These are phyloP conservation scores for Apiosordaria backusii DNA, from an alignment of 495 filamentous ascomycete genomes.

Conservation along the genomic window DNA sequence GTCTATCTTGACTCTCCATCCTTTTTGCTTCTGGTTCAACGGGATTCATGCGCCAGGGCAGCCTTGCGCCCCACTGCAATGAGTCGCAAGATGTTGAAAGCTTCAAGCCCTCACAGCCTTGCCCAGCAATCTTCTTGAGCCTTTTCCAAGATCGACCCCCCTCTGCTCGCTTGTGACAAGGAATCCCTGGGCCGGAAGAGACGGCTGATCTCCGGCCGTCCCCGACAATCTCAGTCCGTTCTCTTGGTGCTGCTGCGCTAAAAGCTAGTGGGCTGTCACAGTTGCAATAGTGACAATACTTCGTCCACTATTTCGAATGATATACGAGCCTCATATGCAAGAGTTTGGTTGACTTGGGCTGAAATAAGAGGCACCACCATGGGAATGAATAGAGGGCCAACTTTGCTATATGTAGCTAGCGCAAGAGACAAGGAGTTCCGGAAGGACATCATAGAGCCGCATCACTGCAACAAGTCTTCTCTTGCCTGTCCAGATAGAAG, in stretches of 20 bases:
- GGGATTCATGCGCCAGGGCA: not conserved
- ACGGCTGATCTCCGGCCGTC: constrained; percentile 9
- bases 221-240: not conserved
- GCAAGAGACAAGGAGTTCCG: too few relatives aligned
- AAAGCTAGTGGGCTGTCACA: not conserved
- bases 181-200: constrained; percentile 6
- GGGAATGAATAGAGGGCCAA: not conserved
- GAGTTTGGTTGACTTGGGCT: not conserved
- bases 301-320: not conserved
- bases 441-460: too few relatives aligned
- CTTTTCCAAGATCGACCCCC: not conserved
- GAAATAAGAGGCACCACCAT: not conserved
- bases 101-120: not conserved
- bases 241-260: constrained; percentile 2
- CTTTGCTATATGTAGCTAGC: not conserved
- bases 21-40: not conserved
- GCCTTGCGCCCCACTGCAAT: not conserved
- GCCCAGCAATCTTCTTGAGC: not conserved
- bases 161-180: not conserved
- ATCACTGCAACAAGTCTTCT: too few relatives aligned
- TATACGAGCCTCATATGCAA: not conserved
- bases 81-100: not conserved
- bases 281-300: not conserved
- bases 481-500: too few relatives aligned
- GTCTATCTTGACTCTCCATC: not conserved